A percentile compares a stretch with the other conserved stretches of the same genome.
These are phyloP conservation scores for Bretziella fagacearum DNA, from an alignment of 2,329 filamentous ascomycete species.

Conservation along the genomic window DNA sequence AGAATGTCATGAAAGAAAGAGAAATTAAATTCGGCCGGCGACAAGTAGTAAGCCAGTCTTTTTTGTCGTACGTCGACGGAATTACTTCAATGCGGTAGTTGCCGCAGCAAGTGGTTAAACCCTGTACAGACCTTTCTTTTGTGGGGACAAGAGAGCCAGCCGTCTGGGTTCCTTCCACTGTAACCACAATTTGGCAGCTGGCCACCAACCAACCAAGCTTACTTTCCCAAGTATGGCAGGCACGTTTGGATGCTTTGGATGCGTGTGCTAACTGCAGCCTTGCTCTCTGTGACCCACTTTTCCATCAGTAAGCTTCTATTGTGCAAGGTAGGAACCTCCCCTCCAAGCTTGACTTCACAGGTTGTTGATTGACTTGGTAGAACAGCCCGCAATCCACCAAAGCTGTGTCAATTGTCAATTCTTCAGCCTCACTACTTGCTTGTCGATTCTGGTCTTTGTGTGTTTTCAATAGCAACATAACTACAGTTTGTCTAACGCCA, in stretches of 20 bases:
- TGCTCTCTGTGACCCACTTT: conserved; percentile 12
- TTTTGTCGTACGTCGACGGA: too few relatives aligned
- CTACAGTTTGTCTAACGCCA: not conserved
- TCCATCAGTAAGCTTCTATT: conserved; percentile 4
- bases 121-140: conserved; percentile 1
- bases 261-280: conserved; percentile 15
- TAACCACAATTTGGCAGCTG: not conserved
- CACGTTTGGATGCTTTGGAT: conserved; percentile 1
- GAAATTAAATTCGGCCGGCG: too few relatives aligned
- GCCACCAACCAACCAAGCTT: not conserved
- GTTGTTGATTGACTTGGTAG: not conserved
- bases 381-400: not conserved
- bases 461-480: not conserved
- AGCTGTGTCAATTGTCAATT: not conserved
- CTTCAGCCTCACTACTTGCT: not conserved
- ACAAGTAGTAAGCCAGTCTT: too few relatives aligned
- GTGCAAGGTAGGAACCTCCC: conserved; percentile 8
- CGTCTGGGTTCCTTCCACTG: not conserved
- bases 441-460: not conserved
- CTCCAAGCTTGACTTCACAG: conserved; percentile 6
- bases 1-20: too few relatives aligned
- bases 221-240: not conserved
- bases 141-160: too few relatives aligned
- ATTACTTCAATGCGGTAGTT: not conserved
- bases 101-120: not conserved